These are phyloP conservation scores for Entophlyctis luteolus DNA, from an alignment of 192 early-diverging fungal genomes.

Conservation along the genomic window DNA sequence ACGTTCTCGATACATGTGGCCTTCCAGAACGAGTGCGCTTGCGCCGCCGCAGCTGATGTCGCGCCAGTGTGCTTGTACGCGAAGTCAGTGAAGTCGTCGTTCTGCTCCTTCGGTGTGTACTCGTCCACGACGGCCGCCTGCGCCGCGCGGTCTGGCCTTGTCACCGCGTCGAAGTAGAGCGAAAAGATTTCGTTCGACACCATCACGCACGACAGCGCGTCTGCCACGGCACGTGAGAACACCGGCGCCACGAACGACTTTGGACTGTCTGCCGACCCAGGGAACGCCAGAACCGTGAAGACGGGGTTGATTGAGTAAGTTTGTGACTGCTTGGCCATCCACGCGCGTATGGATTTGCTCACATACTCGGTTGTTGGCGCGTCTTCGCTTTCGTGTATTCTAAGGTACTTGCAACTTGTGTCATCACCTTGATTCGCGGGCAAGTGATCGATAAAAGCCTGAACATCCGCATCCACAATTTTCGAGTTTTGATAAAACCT, in stretches of 20 bases:
- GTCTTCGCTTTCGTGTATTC: background rate
- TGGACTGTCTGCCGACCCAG: background rate
- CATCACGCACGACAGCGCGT: conserved; percentile 29
- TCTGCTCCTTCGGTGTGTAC: conserved; percentile 30
- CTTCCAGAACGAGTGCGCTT: conserved; percentile 37
- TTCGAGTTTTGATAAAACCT: conserved; percentile 44
- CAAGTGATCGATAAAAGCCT: conserved; percentile 38
- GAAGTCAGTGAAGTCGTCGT: conserved; percentile 40
- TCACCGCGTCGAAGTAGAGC: conserved; percentile 27
- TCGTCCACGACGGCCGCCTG: conserved; percentile 3
- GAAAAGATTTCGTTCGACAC: conserved; percentile 35
- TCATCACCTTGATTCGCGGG: background rate
- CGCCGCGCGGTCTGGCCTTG: background rate
- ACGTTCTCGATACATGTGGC: conserved; percentile 43
- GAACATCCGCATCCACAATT: conserved; percentile 54
- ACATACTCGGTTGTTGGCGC: background rate
- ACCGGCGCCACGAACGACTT: conserved; percentile 23
- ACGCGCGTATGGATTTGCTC: background rate
- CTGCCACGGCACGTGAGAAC: conserved; percentile 30
- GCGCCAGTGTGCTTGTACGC: conserved; percentile 24
- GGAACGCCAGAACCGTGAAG: conserved; percentile 24
- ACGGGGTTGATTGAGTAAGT: background rate
- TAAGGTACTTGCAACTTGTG: background rate
- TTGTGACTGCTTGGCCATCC: background rate
- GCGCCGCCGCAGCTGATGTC: background rate